Evolutionary conservation across 495 filamentous ascomycete species (phyloP).

Genomic region (Aspergillus saccharolyticus): DNA sequence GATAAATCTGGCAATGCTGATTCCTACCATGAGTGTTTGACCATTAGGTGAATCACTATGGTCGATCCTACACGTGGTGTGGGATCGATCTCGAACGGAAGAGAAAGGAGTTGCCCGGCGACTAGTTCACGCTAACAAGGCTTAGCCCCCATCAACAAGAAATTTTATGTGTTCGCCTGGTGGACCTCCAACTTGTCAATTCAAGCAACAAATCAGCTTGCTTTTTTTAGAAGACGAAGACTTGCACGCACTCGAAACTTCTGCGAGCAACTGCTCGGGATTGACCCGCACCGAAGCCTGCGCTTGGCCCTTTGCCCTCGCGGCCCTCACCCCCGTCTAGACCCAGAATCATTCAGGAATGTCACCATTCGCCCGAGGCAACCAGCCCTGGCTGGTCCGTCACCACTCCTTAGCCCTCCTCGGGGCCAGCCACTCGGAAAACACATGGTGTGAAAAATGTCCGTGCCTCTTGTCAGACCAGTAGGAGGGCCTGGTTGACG

Average conservation of each 20-base stretch:
- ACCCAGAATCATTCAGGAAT: background rate
- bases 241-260: background rate
- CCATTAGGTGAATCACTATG: too few relatives aligned
- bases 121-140: constrained; percentile 1
- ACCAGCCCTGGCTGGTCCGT: background rate
- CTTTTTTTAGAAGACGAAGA: too few relatives aligned
- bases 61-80: background rate
- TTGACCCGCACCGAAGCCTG: background rate
- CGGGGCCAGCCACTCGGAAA: background rate
- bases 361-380: constrained; percentile 1
- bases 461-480: background rate
- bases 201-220: background rate
- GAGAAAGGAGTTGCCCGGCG: constrained; percentile 5
- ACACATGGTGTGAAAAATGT: constrained; percentile 1
- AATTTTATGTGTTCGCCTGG: constrained; percentile 1
- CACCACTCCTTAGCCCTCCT: background rate
- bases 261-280: background rate
- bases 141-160: background rate
- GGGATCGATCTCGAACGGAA: background rate
- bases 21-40: too few relatives aligned
- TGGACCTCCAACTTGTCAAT: background rate
- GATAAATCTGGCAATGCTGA: too few relatives aligned
- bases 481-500: background rate
- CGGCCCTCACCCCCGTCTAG: too few relatives aligned
- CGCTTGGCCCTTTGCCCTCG: background rate